phyloP scores from a whole-genome alignment of 2,329 filamentous ascomycete species.

The Lecanoromycetidae sp. region DNA sequence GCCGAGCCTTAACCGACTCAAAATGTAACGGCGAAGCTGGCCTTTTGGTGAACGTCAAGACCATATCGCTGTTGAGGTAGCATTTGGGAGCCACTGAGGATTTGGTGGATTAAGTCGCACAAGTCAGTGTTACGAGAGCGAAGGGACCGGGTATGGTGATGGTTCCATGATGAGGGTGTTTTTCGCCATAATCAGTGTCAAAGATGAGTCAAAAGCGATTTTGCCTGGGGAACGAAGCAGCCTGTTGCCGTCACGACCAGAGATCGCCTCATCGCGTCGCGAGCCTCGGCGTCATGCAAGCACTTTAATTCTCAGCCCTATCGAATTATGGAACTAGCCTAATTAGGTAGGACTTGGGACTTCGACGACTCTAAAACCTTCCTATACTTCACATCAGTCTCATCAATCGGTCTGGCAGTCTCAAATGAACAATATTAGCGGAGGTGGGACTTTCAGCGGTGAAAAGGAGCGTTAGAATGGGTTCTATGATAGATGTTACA shows the following conservation, averaged over 20 bases:
- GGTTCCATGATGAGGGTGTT: neutral
- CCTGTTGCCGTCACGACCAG: conserved; percentile 11
- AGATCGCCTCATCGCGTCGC: neutral
- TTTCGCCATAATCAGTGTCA: neutral
- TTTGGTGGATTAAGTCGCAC: neutral
- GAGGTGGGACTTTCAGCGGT: too few relatives aligned
- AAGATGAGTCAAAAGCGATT: neutral
- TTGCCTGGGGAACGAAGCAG: neutral
- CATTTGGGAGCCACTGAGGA: neutral
- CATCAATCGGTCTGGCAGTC: too few relatives aligned
- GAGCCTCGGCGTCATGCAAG: conserved; percentile 1
- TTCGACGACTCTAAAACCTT: neutral
- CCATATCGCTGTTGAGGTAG: conserved; percentile 5
- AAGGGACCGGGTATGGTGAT: neutral
- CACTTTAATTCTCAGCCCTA: neutral
- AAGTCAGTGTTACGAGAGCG: neutral
- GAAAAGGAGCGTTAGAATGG: too few relatives aligned
- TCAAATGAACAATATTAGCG: too few relatives aligned
- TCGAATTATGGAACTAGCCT: neutral
- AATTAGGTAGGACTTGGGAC: neutral
- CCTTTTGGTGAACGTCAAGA: conserved; percentile 7
- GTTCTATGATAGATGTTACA: too few relatives aligned
- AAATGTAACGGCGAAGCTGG: conserved; percentile 19
- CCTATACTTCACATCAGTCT: neutral
- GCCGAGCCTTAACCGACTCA: conserved; percentile 24